Base-by-base conservation (phyloP, 495 filamentous ascomycete species). In the Neurospora tetrasperma region DNA sequence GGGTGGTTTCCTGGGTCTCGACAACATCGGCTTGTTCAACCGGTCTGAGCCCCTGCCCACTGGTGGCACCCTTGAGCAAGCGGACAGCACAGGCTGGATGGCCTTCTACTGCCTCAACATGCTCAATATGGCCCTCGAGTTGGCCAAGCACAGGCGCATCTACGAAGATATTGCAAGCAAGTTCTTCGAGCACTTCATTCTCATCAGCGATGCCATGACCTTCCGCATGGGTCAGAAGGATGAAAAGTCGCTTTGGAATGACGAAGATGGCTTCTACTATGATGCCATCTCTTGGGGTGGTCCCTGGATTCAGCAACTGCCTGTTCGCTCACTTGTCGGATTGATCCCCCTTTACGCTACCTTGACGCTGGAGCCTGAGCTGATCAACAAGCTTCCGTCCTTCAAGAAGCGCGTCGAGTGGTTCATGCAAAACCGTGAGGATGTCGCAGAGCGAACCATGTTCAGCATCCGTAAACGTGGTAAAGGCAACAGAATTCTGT, bases 41-140 rank as follows among this genome's bases (percentile, higher is more conserved):
- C 93, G 95, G n/a, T 98, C 96, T 0, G 95, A 98, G 79, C 94
- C 96, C 6, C 84, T 98, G 41, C 95, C 95, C 12, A 98, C 96
- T 0, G 95, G 95, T 23, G 95, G 95, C 79, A 90, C 92, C 3
- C 86, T 98, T 20, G 95, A 98, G 81, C 95, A 98, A 83, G 95
- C 95, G 11, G 95, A 98, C 85, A 96, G 93, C 76, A 98, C 95
- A 7, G 95, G 95, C 70, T 98, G 95, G 95, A 98, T 98, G 95
- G 95, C 91, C 16, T 98, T 97, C 79, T 98, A 97, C 82, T 97
- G 89, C 75, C 84, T 98, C 70, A 91, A 88, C 82, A 98, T 98
- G 95, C 86, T 98, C 76, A 98, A 98, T 80, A 98, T 98, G 77
- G 90, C 94, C 11, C 86, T 98, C 27, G 95, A 97, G 82, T 84